phyloP scores from a whole-genome alignment of 2,329 filamentous ascomycete species.

The Corinectria fuckeliana region DNA sequence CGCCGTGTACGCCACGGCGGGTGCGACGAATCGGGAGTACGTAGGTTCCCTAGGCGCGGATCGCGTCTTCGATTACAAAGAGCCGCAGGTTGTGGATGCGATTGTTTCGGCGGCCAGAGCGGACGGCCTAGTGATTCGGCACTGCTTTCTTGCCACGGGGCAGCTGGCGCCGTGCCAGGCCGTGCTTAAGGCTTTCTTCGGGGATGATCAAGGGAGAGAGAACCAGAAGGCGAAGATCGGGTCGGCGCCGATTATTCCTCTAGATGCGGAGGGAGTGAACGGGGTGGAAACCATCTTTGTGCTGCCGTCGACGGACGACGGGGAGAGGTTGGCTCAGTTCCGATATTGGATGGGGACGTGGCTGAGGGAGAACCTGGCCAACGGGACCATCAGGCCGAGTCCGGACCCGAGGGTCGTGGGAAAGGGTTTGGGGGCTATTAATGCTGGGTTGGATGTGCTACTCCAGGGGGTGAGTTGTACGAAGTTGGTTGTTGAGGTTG shows the following conservation, averaged over 20 bases:
- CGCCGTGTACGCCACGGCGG: slow-evolving; percentile 51
- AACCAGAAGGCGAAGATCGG: slow-evolving; percentile 40
- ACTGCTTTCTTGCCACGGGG: slow-evolving; percentile 51
- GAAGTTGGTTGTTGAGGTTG: slow-evolving; percentile 51
- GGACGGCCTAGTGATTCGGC: slow-evolving; percentile 46
- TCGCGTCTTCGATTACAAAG: slow-evolving; percentile 51
- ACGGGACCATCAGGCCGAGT: slow-evolving; percentile 45
- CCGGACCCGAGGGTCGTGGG: slow-evolving; percentile 47
- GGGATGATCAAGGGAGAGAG: not conserved
- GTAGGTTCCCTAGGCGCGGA: slow-evolving; percentile 45
- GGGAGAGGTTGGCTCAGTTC: slow-evolving; percentile 46
- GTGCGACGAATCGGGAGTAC: slow-evolving; percentile 43
- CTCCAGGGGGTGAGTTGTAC: slow-evolving; percentile 49
- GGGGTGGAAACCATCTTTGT: slow-evolving; percentile 49
- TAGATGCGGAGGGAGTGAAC: slow-evolving; percentile 35
- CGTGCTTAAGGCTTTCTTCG: slow-evolving; percentile 45
- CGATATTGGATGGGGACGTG: slow-evolving; percentile 49
- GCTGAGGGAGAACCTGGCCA: slow-evolving; percentile 42
- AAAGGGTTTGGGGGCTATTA: slow-evolving; percentile 45
- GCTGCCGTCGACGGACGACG: slow-evolving; percentile 43
- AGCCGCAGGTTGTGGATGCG: slow-evolving; percentile 33
- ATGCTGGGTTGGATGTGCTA: slow-evolving; percentile 46
- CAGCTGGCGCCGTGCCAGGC: slow-evolving; percentile 44
- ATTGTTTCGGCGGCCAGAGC: slow-evolving; percentile 46
- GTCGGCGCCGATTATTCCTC: slow-evolving; percentile 46